These are phyloP conservation scores for Aphanocladium album DNA, from an alignment of 2,329 filamentous ascomycete genomes.

Conservation along the genomic window DNA sequence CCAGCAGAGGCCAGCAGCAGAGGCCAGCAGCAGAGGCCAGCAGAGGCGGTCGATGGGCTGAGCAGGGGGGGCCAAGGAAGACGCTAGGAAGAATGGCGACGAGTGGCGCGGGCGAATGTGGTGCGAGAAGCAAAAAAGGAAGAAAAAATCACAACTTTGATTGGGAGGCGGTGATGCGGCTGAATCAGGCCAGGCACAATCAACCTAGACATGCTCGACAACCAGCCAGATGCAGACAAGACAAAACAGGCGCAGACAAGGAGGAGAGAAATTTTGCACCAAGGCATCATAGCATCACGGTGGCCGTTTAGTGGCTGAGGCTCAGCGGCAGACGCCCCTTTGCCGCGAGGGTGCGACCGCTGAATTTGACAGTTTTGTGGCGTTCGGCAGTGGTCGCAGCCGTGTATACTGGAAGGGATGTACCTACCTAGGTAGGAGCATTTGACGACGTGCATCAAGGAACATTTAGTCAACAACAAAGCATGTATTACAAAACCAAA, in stretches of 20 bases:
- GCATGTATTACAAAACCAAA: no score
- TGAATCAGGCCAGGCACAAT: conserved; percentile 1
- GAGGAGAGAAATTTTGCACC: not conserved
- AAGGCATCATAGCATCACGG: not conserved
- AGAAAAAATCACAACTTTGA: no score
- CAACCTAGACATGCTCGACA: conserved; percentile 2
- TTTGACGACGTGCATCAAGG: no score
- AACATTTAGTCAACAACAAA: no score
- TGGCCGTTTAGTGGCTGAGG: conserved; percentile 1
- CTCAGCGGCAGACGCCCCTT: conserved; percentile 4
- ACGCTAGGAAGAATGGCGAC: conserved; percentile 2
- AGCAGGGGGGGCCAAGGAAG: not conserved
- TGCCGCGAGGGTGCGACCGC: not conserved
- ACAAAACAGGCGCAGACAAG: no score
- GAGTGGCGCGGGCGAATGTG: conserved; percentile 2
- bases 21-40: not conserved
- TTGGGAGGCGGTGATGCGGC: not conserved
- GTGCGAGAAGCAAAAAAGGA: not conserved
- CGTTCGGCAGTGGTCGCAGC: no score
- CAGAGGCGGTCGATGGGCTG: not conserved
- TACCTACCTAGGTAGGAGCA: no score
- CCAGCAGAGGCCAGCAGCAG: not conserved
- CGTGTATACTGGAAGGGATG: no score
- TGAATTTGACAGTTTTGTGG: no score
- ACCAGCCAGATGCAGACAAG: no score